phyloP scores from a whole-genome alignment of 73 alveolate species.

The Uronychia binucleata region DNA sequence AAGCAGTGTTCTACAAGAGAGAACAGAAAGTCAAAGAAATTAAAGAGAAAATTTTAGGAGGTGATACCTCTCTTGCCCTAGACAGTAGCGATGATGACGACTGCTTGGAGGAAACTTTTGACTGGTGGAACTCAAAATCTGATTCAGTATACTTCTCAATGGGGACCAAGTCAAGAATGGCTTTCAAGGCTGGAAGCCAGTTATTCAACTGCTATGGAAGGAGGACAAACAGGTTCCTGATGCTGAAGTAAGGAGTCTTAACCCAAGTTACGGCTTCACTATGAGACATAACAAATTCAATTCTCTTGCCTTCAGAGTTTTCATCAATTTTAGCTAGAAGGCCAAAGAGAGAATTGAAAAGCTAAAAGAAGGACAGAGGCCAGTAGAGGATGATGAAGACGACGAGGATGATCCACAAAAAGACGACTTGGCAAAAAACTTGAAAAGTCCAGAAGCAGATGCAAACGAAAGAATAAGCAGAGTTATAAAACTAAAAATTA shows the following conservation, averaged over 20 bases:
- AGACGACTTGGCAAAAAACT: background rate
- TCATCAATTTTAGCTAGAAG: background rate
- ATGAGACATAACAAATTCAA: slow-evolving; percentile 10
- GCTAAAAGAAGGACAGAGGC: background rate
- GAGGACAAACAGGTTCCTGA: slow-evolving; percentile 53
- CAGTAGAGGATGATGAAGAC: background rate
- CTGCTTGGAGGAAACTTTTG: slow-evolving; percentile 55
- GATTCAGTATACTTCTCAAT: slow-evolving; percentile 47
- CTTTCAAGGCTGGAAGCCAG: slow-evolving; percentile 45
- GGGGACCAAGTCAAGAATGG: slow-evolving; percentile 43
- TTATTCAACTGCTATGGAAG: slow-evolving; percentile 68
- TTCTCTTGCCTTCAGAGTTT: slow-evolving; percentile 11
- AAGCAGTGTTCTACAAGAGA: slow-evolving; percentile 25
- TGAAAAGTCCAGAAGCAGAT: background rate
- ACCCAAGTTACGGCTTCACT: slow-evolving; percentile 13
- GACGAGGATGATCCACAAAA: background rate
- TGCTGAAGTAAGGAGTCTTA: slow-evolving; percentile 9
- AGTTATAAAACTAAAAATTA: slow-evolving; percentile 45
- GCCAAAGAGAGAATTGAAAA: background rate
- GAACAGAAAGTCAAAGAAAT: slow-evolving; percentile 30
- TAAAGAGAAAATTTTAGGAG: slow-evolving; percentile 21
- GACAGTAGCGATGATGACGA: slow-evolving; percentile 53
- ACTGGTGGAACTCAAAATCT: slow-evolving; percentile 53
- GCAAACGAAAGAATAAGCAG: slow-evolving; percentile 24
- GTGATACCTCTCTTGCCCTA: slow-evolving; percentile 36